phyloP scores from a whole-genome alignment of 176 grass and related monocot genomes.

The Carex myosuroides region DNA sequence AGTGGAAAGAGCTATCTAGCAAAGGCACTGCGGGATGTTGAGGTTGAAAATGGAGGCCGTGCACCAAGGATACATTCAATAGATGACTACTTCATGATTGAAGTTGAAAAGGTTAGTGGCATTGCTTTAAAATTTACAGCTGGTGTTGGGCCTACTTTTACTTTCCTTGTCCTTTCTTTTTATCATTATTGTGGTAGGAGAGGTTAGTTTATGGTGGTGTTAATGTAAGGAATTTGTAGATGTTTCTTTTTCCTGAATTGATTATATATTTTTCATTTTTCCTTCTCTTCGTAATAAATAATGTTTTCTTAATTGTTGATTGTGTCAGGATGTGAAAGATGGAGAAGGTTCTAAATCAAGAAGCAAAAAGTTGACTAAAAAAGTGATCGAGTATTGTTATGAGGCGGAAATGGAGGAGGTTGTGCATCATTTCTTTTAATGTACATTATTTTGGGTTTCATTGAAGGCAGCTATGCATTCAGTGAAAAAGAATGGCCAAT shows the following conservation, averaged over 20 bases:
- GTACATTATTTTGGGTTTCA: neutral
- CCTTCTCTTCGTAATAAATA: neutral
- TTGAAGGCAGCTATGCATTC: conserved; percentile 13
- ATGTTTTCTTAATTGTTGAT: conserved; percentile 10
- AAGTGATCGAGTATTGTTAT: conserved; percentile 98
- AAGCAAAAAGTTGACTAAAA: conserved; percentile 79
- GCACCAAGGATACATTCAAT: conserved; percentile 94
- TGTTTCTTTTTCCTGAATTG: neutral
- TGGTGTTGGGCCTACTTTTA: neutral
- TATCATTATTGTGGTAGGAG: neutral
- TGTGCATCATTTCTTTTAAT: conserved; percentile 27
- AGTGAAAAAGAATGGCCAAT: neutral
- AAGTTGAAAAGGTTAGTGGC: conserved; percentile 84
- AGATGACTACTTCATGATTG: conserved; percentile 99
- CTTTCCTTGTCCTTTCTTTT: neutral
- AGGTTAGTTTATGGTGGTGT: neutral
- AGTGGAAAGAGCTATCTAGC: conserved; percentile 98
- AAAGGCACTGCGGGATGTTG: conserved; percentile 81
- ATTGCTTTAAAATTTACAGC: neutral
- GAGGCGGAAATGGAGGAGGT: conserved; percentile 99
- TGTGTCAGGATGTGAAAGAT: conserved; percentile 48
- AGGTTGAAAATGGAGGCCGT: conserved; percentile 86
- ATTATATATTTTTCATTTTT: neutral
- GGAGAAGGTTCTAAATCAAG: conserved; percentile 69
- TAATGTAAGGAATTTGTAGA: neutral